phyloP scores from a whole-genome alignment of 495 filamentous ascomycete species.

The Tuber aestivum region DNA sequence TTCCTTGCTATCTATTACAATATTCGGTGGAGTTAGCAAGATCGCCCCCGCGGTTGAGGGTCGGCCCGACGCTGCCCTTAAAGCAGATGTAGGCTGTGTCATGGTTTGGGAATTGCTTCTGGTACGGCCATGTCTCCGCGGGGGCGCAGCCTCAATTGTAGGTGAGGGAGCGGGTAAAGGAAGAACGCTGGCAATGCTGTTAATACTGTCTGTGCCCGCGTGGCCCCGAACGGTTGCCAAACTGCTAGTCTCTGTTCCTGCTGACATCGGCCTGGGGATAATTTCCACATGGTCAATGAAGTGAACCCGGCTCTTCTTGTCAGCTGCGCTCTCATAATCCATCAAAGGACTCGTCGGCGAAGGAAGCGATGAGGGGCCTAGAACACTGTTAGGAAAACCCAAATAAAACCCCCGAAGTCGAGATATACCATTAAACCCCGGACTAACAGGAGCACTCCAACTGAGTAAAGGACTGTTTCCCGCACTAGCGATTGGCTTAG shows the following conservation, averaged over 20 bases:
- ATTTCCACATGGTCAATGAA: slow-evolving; percentile 38
- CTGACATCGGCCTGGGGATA: slow-evolving; percentile 33
- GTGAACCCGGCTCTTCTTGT: slow-evolving; percentile 31
- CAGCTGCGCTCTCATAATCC: slow-evolving; percentile 14
- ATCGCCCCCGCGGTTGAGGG: slow-evolving; percentile 42
- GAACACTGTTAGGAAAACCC: slow-evolving; percentile 17
- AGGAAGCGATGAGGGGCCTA: slow-evolving; percentile 32
- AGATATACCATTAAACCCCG: slow-evolving; percentile 28
- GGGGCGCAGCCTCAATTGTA: slow-evolving; percentile 3
- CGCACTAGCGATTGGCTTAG: slow-evolving; percentile 26
- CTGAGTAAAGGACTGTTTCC: slow-evolving; percentile 34
- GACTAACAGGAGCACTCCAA: slow-evolving; percentile 39
- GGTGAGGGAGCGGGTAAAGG: slow-evolving; percentile 31
- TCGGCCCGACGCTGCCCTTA: slow-evolving; percentile 38
- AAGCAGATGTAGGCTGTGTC: slow-evolving; percentile 33
- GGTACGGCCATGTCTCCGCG: slow-evolving; percentile 36
- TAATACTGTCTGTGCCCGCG: slow-evolving; percentile 19
- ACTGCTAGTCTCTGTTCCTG: slow-evolving; percentile 26
- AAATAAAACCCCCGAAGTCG: background rate
- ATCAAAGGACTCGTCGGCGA: slow-evolving; percentile 25
- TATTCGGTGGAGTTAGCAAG: slow-evolving; percentile 30
- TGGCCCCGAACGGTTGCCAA: slow-evolving; percentile 16
- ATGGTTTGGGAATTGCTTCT: slow-evolving; percentile 43
- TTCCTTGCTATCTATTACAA: slow-evolving; percentile 12
- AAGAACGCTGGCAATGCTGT: slow-evolving; percentile 24